Base-by-base conservation (phyloP, 176 grass and related monocot species). In the Oryza glaberrima region DNA sequence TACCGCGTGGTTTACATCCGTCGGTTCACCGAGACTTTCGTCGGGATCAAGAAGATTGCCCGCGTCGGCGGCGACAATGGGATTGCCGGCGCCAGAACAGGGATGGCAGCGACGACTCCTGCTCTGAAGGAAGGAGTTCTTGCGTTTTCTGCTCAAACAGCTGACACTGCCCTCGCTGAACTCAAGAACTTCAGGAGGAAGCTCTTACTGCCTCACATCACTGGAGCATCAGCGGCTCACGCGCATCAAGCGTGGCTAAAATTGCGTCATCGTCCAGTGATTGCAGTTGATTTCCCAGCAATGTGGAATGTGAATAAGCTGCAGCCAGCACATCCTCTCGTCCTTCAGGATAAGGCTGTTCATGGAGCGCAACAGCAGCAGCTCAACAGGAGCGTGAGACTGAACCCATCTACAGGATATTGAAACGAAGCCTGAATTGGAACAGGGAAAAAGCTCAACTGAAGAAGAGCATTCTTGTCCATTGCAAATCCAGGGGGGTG, bases 31-130 rank as follows among this genome's bases (percentile, higher is more conserved):
- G 75, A 83, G 38, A 88, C 79, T 51, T 81, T 90, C 35, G 79
- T 97, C 38, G 91, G 87, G 19, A 73, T 97, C 61, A 97, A 87
- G 89, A 94, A 94, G 87, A 69, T 76, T 23, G 70, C 73, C 5
- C 44, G 41, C 11, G 72, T 70, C 11, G 28, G 67, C 11, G 28
- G 67, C 5, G 84, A 78, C 51, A 69, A 44, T 23, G 84, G 56
- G 20, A 22, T 82, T 65, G 64, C 47, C n/a, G 49, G 20, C 45
- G 45, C 44, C 44, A 83, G n/a, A 32, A 32, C 30, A 32, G 30
- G 30, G 30, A 32, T 32, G 30, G 30, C 30, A 32, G 30, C 30
- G 30, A 32, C 69, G 58, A 11, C 46, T 22, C 4, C 66, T 77
- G 8, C n/a, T 67, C 14, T 58, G 65, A 85, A 82, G 28, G 68